A percentile compares a stretch with the other conserved stretches of the same genome.
phyloP scores from a whole-genome alignment of 495 filamentous ascomycete species.

The Penicillium subrubescens region DNA sequence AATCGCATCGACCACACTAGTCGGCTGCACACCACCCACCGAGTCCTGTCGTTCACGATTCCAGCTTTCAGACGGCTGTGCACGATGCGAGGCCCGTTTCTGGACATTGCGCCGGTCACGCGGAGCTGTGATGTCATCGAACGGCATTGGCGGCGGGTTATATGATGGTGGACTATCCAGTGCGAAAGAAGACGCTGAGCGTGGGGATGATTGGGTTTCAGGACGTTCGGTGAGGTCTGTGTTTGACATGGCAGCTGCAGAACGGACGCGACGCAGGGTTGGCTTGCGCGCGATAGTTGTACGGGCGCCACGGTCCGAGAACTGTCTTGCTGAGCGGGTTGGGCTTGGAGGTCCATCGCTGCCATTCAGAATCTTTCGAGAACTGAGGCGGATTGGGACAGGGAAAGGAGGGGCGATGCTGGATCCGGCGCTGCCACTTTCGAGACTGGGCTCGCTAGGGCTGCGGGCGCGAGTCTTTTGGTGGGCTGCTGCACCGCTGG shows the following conservation, averaged over 20 bases:
- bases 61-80: slow-evolving; percentile 26
- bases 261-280: slow-evolving; percentile 77
- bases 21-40: slow-evolving; percentile 63
- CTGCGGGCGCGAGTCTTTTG: slow-evolving; percentile 65
- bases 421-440: slow-evolving; percentile 49
- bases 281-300: slow-evolving; percentile 40
- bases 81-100: slow-evolving; percentile 26
- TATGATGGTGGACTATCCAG: slow-evolving; percentile 62
- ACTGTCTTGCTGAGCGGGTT: slow-evolving; percentile 57
- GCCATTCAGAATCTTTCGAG: slow-evolving; percentile 68
- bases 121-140: slow-evolving; percentile 69
- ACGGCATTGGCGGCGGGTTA: slow-evolving; percentile 69
- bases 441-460: slow-evolving; percentile 68
- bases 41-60: slow-evolving; percentile 51
- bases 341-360: slow-evolving; percentile 84
- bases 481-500: slow-evolving; percentile 74
- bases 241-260: slow-evolving; percentile 70
- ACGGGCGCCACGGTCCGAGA: slow-evolving; percentile 40
- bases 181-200: slow-evolving; percentile 64
- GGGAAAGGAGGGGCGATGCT: slow-evolving; percentile 75
- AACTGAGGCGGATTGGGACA: slow-evolving; percentile 86
- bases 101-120: slow-evolving; percentile 23
- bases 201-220: slow-evolving; percentile 64
- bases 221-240: slow-evolving; percentile 43
- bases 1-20: slow-evolving; percentile 94